A percentile compares a stretch with the other conserved stretches of the same genome.
Conservation (phyloP, 192 early-diverging fungal genomes). For the Pilobolus umbonatus region DNA sequence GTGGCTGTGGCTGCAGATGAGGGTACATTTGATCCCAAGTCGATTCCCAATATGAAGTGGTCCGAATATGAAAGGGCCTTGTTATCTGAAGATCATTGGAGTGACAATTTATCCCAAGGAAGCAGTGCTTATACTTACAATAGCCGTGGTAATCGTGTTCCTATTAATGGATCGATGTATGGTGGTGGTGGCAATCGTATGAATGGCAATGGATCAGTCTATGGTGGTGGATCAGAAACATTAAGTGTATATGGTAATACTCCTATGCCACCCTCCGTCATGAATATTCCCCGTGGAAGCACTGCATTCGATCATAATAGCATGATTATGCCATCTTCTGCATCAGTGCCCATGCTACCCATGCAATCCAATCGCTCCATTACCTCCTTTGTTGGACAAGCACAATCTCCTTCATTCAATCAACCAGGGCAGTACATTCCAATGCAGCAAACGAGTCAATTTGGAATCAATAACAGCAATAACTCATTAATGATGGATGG, state of each 20-base stretch:
- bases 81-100: constrained; percentile 25
- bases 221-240: background rate
- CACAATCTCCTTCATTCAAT: constrained; percentile 3
- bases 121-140: constrained; percentile 20
- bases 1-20: constrained; percentile 60
- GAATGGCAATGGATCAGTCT: constrained; percentile 4
- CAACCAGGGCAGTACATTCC: constrained; percentile 12
- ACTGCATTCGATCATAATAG: constrained; percentile 3
- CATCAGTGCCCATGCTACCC: constrained; percentile 15
- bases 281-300: background rate
- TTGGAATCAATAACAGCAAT: background rate
- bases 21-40: constrained; percentile 71
- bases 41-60: constrained; percentile 77
- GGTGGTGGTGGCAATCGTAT: background rate
- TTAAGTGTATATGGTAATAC: background rate
- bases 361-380: constrained; percentile 7
- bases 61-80: constrained; percentile 71
- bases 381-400: constrained; percentile 1
- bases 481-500: constrained; percentile 22
- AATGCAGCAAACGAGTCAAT: background rate
- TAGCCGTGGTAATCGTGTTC: background rate
- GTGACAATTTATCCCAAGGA: constrained; percentile 37
- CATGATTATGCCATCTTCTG: constrained; percentile 19
- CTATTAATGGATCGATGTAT: background rate
- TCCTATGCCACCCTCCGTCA: background rate